These are phyloP conservation scores for Termitomyces sp. DNA, from an alignment of 768 basidiomycete species.

Conservation along the genomic window DNA sequence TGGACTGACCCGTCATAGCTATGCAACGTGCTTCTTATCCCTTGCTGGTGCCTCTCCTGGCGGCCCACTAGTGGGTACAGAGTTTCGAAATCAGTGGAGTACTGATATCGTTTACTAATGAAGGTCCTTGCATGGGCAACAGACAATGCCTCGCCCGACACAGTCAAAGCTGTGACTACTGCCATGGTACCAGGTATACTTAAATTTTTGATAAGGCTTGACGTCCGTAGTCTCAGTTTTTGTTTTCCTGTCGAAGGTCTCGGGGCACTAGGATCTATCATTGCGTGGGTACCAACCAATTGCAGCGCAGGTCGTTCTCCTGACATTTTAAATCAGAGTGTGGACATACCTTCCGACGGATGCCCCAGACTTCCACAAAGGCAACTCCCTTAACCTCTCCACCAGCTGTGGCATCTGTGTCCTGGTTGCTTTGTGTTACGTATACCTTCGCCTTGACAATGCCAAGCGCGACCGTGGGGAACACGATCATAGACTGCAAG, in stretches of 20 bases:
- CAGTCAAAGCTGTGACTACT: slow-evolving; percentile 38
- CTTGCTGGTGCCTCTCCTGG: slow-evolving; percentile 31
- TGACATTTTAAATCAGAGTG: slow-evolving; percentile 21
- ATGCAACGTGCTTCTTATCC: slow-evolving; percentile 41
- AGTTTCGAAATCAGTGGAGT: neutral
- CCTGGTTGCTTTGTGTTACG: slow-evolving; percentile 21
- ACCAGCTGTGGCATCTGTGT: slow-evolving; percentile 26
- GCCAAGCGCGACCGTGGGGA: slow-evolving; percentile 35
- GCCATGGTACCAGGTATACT: slow-evolving; percentile 34
- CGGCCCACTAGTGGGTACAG: slow-evolving; percentile 23
- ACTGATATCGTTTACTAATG: neutral
- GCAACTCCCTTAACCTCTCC: slow-evolving; percentile 40
- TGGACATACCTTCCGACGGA: slow-evolving; percentile 44
- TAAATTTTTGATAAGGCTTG: neutral
- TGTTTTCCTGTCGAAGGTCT: slow-evolving; percentile 24
- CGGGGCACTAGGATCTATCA: slow-evolving; percentile 38
- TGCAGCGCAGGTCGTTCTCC: neutral
- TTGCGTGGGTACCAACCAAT: slow-evolving; percentile 28
- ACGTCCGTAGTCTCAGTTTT: neutral
- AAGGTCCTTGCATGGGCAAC: slow-evolving; percentile 40
- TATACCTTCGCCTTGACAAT: slow-evolving; percentile 38
- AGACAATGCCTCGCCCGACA: slow-evolving; percentile 45
- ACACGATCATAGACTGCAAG: slow-evolving; percentile 33
- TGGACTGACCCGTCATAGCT: slow-evolving; percentile 21
- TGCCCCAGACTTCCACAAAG: slow-evolving; percentile 39